These are phyloP conservation scores for Zoysia japonica DNA, from an alignment of 176 grass and related monocot genomes.

Conservation along the genomic window DNA sequence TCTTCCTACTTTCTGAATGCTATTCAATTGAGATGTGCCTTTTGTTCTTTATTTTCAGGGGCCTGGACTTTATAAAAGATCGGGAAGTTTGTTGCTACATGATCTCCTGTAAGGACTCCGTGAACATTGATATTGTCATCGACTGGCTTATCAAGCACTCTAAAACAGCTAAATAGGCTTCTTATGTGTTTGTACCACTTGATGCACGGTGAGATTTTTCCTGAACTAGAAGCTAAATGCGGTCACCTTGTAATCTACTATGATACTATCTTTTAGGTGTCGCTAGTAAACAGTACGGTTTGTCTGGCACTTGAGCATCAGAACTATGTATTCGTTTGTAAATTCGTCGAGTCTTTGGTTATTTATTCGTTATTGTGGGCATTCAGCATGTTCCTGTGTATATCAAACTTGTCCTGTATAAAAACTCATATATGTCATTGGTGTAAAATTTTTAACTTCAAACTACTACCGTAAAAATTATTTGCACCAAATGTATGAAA, in stretches of 20 bases:
- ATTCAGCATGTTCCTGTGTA: not conserved
- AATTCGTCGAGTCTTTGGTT: slow-evolving; percentile 47
- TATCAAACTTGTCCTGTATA: not conserved
- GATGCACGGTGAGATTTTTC: slow-evolving; percentile 38
- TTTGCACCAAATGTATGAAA: too few relatives aligned
- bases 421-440: too few relatives aligned
- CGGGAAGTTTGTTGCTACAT: slow-evolving; percentile 94
- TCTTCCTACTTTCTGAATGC: slow-evolving; percentile 16
- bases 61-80: slow-evolving; percentile 77
- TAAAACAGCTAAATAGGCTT: slow-evolving; percentile 62
- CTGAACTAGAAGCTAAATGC: slow-evolving; percentile 29
- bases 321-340: slow-evolving; percentile 55
- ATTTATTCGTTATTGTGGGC: slow-evolving; percentile 38
- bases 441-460: too few relatives aligned
- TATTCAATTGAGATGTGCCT: slow-evolving; percentile 28
- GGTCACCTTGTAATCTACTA: slow-evolving; percentile 42
- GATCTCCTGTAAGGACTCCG: slow-evolving; percentile 98
- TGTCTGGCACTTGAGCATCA: slow-evolving; percentile 27
- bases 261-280: slow-evolving; percentile 28
- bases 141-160: slow-evolving; percentile 99
- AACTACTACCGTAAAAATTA: too few relatives aligned
- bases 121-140: slow-evolving; percentile 90
- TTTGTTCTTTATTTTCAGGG: slow-evolving; percentile 52
- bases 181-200: slow-evolving; percentile 34
- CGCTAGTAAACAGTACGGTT: slow-evolving; percentile 25